Conservation (phyloP, 208 protist species). For the Leishmania braziliensis region DNA sequence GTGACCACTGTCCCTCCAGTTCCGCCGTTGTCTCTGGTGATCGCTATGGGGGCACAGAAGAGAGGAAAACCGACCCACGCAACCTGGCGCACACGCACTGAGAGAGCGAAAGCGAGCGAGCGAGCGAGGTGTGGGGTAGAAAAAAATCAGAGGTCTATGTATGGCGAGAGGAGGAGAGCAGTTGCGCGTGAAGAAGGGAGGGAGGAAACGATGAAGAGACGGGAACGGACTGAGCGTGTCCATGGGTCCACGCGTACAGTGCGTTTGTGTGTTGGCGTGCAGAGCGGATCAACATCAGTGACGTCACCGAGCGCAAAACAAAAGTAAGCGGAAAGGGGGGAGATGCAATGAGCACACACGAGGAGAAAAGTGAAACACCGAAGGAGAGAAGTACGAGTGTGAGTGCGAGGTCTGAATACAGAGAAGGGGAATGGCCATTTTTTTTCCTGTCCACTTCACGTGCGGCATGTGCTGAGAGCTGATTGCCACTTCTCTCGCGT, state of each 20-base stretch:
- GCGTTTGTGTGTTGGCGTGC: neutral
- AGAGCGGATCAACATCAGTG: neutral
- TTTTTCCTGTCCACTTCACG: neutral
- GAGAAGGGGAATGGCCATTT: neutral
- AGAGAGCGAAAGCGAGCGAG: neutral
- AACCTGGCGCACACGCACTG: neutral
- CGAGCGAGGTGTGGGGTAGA: neutral
- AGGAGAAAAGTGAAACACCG: conserved; percentile 4
- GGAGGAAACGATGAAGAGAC: neutral
- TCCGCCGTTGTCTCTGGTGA: neutral
- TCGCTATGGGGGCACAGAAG: neutral
- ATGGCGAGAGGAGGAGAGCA: neutral
- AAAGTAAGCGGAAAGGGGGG: neutral
- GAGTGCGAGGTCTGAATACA: neutral
- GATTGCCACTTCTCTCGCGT: neutral
- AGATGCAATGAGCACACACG: neutral
- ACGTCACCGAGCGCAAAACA: neutral
- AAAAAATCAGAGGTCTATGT: neutral
- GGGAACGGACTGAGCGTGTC: neutral
- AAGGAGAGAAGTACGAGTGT: neutral
- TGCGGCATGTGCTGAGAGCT: neutral
- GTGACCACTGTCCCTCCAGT: neutral
- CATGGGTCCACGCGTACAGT: neutral
- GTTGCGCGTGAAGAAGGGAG: neutral
- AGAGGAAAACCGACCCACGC: neutral